Base-by-base conservation (phyloP, 2,329 filamentous ascomycete genomes). In the Penicillium sp. region DNA sequence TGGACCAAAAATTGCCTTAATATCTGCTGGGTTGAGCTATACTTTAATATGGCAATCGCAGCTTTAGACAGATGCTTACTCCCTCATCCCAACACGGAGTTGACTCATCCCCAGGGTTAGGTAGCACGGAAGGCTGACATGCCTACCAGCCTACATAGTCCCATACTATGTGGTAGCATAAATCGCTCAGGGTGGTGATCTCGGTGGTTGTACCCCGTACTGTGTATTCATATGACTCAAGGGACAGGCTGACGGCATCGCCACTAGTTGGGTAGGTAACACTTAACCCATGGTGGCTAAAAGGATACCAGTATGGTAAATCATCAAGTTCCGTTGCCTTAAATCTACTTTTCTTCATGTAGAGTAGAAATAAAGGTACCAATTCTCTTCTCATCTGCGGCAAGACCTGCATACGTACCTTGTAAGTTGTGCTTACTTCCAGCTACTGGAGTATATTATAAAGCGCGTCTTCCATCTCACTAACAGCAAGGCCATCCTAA, bases 111-210 rank as follows among this genome's bases (percentile, higher is more conserved):
- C n/a, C 14, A 16, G 2, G 2, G 6, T 5, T n/a, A 20, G 1
- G 18, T 22, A 22, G 11, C 0, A 39, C 3, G 5, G 11, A 39
- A 22, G 6, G 37, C 37, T 39, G 22, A 39, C 11, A 6, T 22
- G 6, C 3, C 32, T 13, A 35, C 14, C 14, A 35, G 14, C 16
- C 0, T 38, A 20, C 0, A 14, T 26, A 42, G 39, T n/a, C 14
- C 1, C 0, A 43, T 13, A 14, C 5, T 2, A 10, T 29, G 3
- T 44, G 24, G 2, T 1, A n/a, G 16, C 8, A 11, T 6, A 2
- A 7, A 29, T 13, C 3, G 2, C 13, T 16, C 13, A 9, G 13
- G 5, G 14, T 22, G 20, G 20, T 24, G 13, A 24, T 40, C 7
- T 40, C 1, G 2, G 38, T 5, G 13, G 38, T 24, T 24, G 20